Base-by-base conservation (phyloP, 371 early-diverging fungal genomes). In the Astathelohania contejeani region DNA sequence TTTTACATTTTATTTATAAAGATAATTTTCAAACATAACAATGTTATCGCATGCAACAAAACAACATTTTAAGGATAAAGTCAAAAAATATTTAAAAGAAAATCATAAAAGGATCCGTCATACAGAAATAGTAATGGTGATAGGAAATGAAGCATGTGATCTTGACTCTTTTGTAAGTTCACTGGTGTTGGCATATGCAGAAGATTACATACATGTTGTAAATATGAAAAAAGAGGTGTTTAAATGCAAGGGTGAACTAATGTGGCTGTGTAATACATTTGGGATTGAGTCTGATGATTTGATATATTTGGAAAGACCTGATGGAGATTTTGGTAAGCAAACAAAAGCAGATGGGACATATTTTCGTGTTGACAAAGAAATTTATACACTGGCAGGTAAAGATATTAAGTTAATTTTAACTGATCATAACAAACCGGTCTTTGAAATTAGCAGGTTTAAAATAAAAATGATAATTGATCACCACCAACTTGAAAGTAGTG, bases 101-200 rank as follows among this genome's bases (percentile, higher is more conserved):
- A 56, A 56, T 38, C 32, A 47, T 45, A 42, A 54, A 40, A 29
- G 35, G 44, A 50, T 67, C 16, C 49, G 18, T 24, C 28, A 58
- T 2, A 12, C 3, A 14, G 47, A 53, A 1, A 25, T 73, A 43
- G 49, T 19, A 6, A 49, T 68, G 25, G 53, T 56, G 20, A 53
- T 73, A 53, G 74, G 74, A 16, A 71, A 65, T 48, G 64, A 65
- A 45, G 66, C 64, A 28, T 70, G 71, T 35, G 74, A 73, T 49
- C 43, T 66, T 12, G 74, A 73, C 48, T 69, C 69, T 1, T 73
- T 73, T 45, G 47, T 73, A 43, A 62, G 66, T 23, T 68, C 71
- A 10, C 49, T 68, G 18, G 64, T 71, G n/a, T 43, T 63, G 6
- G 63, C 69, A 20, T 49, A 60, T 23, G 53, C 67, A 26, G 56